Evolutionary conservation across 805 yeast species (phyloP).

Genomic region (Groenewaldozyma salmanticensis): DNA sequence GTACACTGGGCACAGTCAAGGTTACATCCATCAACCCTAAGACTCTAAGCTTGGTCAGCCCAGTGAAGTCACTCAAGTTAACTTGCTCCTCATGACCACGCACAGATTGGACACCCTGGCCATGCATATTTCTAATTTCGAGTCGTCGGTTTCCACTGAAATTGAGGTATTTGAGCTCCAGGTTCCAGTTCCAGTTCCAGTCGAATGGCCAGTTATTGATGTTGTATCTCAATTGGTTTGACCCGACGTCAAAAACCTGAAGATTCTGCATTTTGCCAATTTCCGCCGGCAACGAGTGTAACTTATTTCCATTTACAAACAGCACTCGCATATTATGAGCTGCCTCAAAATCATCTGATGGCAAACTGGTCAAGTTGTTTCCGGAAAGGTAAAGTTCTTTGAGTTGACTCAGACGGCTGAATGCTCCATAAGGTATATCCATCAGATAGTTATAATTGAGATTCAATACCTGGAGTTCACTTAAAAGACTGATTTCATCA

Average conservation of each 20-base stretch:
- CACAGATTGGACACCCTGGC: conserved; percentile 19
- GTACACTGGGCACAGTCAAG: conserved; percentile 75
- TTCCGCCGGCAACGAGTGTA: conserved; percentile 84
- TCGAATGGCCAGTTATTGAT: conserved; percentile 92
- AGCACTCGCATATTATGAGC: conserved; percentile 50
- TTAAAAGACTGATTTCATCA: conserved; percentile 51
- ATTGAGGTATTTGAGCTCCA: conserved; percentile 65
- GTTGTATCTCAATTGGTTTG: conserved; percentile 82
- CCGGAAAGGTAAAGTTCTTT: conserved; percentile 73
- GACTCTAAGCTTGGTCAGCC: conserved; percentile 57
- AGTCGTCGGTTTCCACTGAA: conserved; percentile 88
- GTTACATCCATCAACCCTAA: conserved; percentile 95
- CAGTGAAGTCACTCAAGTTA: conserved; percentile 54
- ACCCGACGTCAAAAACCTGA: conserved; percentile 77
- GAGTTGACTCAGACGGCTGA: conserved; percentile 46
- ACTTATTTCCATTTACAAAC: conserved; percentile 71
- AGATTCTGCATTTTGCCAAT: conserved; percentile 56
- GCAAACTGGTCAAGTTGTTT: conserved; percentile 64
- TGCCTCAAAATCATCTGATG: conserved; percentile 73
- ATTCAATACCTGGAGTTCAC: conserved; percentile 53
- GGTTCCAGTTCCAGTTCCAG: conserved; percentile 94
- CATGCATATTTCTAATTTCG: conserved; percentile 65
- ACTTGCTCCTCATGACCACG: conserved; percentile 15
- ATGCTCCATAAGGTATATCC: conserved; percentile 71
- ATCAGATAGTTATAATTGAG: conserved; percentile 74